These are phyloP conservation scores for Knufia petricola DNA, from an alignment of 2,329 filamentous ascomycete genomes.

Conservation along the genomic window DNA sequence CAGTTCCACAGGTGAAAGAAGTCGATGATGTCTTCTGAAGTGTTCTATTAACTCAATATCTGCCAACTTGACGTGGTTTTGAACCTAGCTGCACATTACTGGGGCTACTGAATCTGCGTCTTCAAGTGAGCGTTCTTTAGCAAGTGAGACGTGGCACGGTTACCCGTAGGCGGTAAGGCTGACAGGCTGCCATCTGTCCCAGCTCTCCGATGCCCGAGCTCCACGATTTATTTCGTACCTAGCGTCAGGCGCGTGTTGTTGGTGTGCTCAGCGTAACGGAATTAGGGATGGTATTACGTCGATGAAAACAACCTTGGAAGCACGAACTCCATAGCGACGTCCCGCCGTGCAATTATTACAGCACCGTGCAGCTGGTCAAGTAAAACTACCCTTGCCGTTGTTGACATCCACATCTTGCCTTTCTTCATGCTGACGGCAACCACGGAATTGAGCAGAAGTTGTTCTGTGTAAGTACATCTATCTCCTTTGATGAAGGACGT, in stretches of 20 bases:
- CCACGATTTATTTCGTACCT: too few species aligned
- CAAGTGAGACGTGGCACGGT: not conserved
- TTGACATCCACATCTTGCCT: not conserved
- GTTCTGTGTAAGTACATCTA: slow-evolving; percentile 6
- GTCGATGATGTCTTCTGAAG: slow-evolving; percentile 2
- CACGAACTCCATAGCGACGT: slow-evolving; percentile 7
- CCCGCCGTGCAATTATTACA: not conserved
- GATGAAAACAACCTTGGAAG: not conserved
- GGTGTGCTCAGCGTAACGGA: not conserved
- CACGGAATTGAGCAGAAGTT: not conserved
- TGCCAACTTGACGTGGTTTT: too few species aligned
- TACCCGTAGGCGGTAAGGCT: too few species aligned
- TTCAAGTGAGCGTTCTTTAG: too few species aligned
- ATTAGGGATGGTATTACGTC: not conserved
- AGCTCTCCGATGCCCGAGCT: too few species aligned
- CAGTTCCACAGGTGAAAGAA: not conserved
- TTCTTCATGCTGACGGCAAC: not conserved
- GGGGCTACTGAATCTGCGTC: too few species aligned
- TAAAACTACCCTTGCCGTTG: slow-evolving; percentile 1
- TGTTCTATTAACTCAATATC: too few species aligned
- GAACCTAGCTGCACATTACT: too few species aligned
- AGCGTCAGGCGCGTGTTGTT: too few species aligned
- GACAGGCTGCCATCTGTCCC: not conserved
- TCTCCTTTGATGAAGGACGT: not conserved
- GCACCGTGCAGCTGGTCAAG: not conserved